These are phyloP conservation scores for Didymella exigua DNA, from an alignment of 2,329 filamentous ascomycete species.

Conservation along the genomic window DNA sequence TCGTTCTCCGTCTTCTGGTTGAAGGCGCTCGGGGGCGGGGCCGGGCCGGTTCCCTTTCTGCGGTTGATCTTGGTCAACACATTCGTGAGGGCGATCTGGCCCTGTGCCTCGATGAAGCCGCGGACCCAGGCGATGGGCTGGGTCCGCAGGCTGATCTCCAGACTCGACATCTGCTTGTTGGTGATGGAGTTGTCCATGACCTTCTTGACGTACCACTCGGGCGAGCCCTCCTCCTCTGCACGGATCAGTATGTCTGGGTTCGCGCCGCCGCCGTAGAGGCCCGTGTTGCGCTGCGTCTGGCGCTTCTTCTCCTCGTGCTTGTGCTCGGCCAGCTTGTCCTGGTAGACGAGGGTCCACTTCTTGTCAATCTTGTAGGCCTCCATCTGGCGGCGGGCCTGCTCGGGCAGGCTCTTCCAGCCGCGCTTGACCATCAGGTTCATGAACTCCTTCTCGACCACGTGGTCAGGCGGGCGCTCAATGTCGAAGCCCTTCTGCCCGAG, in stretches of 20 bases:
- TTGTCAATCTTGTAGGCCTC: slow-evolving; percentile 90
- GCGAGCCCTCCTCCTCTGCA: slow-evolving; percentile 92
- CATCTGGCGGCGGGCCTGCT: slow-evolving; percentile 95
- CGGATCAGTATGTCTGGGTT: slow-evolving; percentile 72
- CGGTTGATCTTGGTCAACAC: slow-evolving; percentile 93
- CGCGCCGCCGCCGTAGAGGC: slow-evolving; percentile 51
- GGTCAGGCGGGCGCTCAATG: slow-evolving; percentile 75
- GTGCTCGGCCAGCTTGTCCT: slow-evolving; percentile 90
- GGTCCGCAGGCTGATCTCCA: slow-evolving; percentile 92
- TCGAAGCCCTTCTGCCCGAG: slow-evolving; percentile 62
- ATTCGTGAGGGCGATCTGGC: slow-evolving; percentile 93
- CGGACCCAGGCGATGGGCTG: slow-evolving; percentile 98
- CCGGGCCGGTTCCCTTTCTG: slow-evolving; percentile 75
- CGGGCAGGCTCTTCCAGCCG: slow-evolving; percentile 95
- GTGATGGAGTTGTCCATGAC: slow-evolving; percentile 96
- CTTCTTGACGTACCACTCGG: slow-evolving; percentile 97
- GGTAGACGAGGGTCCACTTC: slow-evolving; percentile 97
- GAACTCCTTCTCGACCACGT: slow-evolving; percentile 88
- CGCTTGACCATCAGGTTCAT: slow-evolving; percentile 94
- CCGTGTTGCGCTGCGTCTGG: slow-evolving; percentile 70
- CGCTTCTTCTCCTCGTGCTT: slow-evolving; percentile 92
- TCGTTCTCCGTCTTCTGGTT: slow-evolving; percentile 70
- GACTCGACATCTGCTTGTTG: slow-evolving; percentile 85
- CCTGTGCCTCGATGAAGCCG: slow-evolving; percentile 95
- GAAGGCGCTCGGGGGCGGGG: slow-evolving; percentile 61